Conservation (phyloP, 2,329 filamentous ascomycete species). For the Pleurostoma richardsiae region DNA sequence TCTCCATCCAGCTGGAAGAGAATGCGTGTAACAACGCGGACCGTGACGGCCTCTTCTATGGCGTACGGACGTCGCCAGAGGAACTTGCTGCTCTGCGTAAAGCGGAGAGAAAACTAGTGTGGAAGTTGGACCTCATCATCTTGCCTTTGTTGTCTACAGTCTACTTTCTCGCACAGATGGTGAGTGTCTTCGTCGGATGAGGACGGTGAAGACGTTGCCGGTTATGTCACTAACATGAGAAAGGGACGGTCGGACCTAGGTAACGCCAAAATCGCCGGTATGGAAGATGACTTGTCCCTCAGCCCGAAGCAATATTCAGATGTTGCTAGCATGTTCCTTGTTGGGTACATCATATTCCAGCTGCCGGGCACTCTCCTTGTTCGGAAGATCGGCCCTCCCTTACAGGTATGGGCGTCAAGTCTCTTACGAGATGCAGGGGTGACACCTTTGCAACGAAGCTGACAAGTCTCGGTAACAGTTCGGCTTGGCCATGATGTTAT, state of each 20-base stretch:
- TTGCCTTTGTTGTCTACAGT: not conserved
- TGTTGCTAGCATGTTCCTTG: constrained; percentile 6
- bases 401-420: constrained; percentile 1
- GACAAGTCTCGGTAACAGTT: constrained; percentile 2
- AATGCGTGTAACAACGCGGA: not conserved
- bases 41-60: not conserved
- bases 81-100: not conserved
- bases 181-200: not conserved
- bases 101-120: not conserved
- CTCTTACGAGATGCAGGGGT: not conserved
- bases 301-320: constrained; percentile 3
- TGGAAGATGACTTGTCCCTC: constrained; percentile 5
- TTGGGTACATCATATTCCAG: constrained; percentile 7
- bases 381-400: not conserved
- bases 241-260: constrained; percentile 3
- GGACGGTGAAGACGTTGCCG: too few relatives aligned
- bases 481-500: constrained; percentile 4
- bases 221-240: too few relatives aligned
- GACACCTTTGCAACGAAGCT: not conserved
- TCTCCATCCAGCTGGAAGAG: not conserved
- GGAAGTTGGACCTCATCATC: not conserved
- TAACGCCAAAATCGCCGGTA: constrained; percentile 8
- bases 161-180: not conserved
- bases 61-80: not conserved
- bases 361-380: constrained; percentile 8